A percentile compares a stretch with the other conserved stretches of the same genome.
These are phyloP conservation scores for Trichophyton benhamiae DNA, from an alignment of 2,329 filamentous ascomycete species.

Conservation along the genomic window DNA sequence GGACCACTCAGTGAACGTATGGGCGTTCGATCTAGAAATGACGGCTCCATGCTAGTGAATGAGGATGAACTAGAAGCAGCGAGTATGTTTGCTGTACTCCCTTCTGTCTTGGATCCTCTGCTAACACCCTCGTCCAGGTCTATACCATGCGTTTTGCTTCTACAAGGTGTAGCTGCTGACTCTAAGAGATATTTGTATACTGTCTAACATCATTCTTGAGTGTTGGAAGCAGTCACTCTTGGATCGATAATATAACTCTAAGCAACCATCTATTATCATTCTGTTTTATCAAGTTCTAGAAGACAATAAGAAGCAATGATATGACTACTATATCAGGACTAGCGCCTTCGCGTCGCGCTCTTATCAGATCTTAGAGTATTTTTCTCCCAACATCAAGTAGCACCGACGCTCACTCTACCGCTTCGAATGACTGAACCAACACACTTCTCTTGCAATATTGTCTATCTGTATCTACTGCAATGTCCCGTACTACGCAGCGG, in stretches of 20 bases:
- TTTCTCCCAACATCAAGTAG: not conserved
- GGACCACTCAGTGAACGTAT: slow-evolving; percentile 88
- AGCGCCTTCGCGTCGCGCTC: slow-evolving; percentile 5
- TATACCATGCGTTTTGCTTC: slow-evolving; percentile 93
- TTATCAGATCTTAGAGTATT: not conserved
- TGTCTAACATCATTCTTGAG: not conserved
- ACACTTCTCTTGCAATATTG: not conserved
- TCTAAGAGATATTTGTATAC: not conserved
- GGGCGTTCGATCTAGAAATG: slow-evolving; percentile 66
- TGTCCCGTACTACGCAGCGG: not conserved
- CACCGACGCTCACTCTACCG: not conserved
- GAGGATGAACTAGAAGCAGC: slow-evolving; percentile 87
- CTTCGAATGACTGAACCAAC: not conserved
- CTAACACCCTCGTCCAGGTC: slow-evolving; percentile 32
- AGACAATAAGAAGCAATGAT: not conserved
- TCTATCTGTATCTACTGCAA: not conserved
- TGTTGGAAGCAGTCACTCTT: no score
- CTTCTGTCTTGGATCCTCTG: not conserved
- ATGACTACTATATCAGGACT: not conserved
- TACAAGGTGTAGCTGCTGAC: slow-evolving; percentile 60
- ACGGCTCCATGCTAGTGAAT: slow-evolving; percentile 56
- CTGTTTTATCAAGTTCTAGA: not conserved
- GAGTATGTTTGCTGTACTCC: slow-evolving; percentile 30
- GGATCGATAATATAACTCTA: not conserved
- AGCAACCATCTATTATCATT: not conserved